Evolutionary conservation across 2,329 filamentous ascomycete genomes (phyloP).

Genomic region (Sclerotinia minor): DNA sequence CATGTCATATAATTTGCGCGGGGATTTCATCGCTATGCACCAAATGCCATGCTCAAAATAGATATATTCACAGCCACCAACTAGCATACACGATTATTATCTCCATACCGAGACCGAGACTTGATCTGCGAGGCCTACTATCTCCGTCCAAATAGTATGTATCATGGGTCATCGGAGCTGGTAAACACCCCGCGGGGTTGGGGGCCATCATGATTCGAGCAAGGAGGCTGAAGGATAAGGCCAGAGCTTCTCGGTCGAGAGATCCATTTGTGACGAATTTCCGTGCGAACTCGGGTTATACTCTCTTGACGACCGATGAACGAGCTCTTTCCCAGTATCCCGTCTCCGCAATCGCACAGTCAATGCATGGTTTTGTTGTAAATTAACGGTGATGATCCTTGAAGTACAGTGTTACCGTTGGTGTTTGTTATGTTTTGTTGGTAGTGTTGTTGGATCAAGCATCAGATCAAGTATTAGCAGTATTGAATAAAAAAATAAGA

Average conservation of each 20-base stretch:
- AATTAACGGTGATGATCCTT: not conserved
- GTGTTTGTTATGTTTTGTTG: not conserved
- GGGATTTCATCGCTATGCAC: not conserved
- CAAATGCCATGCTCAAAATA: not conserved
- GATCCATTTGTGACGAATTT: not conserved
- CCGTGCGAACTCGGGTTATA: slow-evolving; percentile 10
- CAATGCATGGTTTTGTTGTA: slow-evolving; percentile 9
- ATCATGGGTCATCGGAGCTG: not conserved
- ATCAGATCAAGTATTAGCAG: not conserved
- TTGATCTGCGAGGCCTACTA: not conserved
- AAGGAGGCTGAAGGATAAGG: not conserved
- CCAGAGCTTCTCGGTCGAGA: not conserved
- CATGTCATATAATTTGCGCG: not conserved
- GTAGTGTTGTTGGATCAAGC: slow-evolving; percentile 4
- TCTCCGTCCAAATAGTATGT: not conserved
- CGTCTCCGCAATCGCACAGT: not conserved
- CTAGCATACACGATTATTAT: not conserved
- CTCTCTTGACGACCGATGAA: not conserved
- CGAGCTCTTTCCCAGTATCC: not conserved
- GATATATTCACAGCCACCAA: not conserved
- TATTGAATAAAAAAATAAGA: not conserved
- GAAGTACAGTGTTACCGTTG: not conserved
- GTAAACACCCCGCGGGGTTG: not conserved
- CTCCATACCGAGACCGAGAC: not conserved
- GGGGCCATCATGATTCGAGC: not conserved